A percentile compares a stretch with the other conserved stretches of the same genome.
Evolutionary conservation across 495 filamentous ascomycete species (phyloP).

Genomic region (Aspergillus haitiensis): DNA sequence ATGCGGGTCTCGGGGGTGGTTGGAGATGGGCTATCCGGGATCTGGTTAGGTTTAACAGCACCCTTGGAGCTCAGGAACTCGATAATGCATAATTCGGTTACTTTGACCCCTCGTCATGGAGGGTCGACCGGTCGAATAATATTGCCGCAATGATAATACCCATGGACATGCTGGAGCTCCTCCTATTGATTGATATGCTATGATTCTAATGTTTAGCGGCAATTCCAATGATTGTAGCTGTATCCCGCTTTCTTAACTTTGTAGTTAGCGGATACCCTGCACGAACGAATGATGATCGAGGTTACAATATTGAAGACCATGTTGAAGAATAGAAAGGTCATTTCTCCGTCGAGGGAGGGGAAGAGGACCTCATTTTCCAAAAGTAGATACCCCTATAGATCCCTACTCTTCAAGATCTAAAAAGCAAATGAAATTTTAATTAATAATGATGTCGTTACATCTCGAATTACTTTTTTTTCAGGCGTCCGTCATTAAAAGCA

Average conservation of each 20-base stretch:
- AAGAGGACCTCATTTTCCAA: background rate
- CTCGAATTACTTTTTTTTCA: too few species aligned
- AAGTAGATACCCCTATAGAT: background rate
- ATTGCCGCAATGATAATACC: slow-evolving; percentile 19
- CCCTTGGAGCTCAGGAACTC: slow-evolving; percentile 21
- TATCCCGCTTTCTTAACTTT: slow-evolving; percentile 9
- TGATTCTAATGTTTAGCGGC: slow-evolving; percentile 12
- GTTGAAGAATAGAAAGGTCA: too few species aligned
- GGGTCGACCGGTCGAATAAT: slow-evolving; percentile 1
- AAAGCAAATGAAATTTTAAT: too few species aligned
- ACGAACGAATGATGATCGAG: slow-evolving; percentile 15
- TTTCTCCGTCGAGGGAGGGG: background rate
- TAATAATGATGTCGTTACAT: too few species aligned
- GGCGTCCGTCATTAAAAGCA: too few species aligned
- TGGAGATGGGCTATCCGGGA: slow-evolving; percentile 61
- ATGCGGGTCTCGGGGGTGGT: slow-evolving; percentile 40
- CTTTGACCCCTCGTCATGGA: background rate
- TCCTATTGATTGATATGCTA: slow-evolving; percentile 13
- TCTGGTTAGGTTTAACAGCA: slow-evolving; percentile 36
- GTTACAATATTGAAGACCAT: slow-evolving; percentile 2
- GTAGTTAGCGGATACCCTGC: slow-evolving; percentile 15
- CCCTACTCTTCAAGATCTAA: too few species aligned
- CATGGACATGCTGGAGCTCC: slow-evolving; percentile 18
- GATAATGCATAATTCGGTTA: slow-evolving; percentile 18
- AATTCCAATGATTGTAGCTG: slow-evolving; percentile 13